phyloP scores from a whole-genome alignment of 768 basidiomycete species.

The Serpula lacrymans region DNA sequence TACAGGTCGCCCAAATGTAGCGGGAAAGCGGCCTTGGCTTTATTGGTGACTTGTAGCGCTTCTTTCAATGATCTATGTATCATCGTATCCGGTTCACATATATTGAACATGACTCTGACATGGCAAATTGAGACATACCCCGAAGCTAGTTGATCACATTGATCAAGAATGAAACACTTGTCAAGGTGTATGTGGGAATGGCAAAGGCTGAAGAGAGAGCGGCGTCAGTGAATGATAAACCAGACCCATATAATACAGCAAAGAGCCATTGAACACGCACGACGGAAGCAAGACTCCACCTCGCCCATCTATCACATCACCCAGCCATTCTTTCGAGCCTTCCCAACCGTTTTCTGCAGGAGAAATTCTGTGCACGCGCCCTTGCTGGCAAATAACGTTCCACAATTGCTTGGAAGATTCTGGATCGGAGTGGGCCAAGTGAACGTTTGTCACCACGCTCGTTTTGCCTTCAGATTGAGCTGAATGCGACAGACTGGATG shows the following conservation, averaged over 20 bases:
- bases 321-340: slow-evolving; percentile 3
- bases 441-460: slow-evolving; percentile 27
- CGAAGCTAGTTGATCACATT: slow-evolving; percentile 46
- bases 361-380: slow-evolving; percentile 22
- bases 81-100: slow-evolving; percentile 1
- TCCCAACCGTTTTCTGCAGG: slow-evolving; percentile 9
- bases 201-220: slow-evolving; percentile 35
- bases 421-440: slow-evolving; percentile 26
- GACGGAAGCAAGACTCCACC: slow-evolving; percentile 30
- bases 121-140: slow-evolving; percentile 39
- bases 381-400: slow-evolving; percentile 28
- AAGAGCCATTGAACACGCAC: slow-evolving; percentile 17
- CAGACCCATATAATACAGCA: not conserved
- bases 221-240: slow-evolving; percentile 13
- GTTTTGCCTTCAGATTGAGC: too few relatives aligned
- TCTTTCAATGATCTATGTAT: slow-evolving; percentile 48
- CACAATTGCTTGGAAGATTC: slow-evolving; percentile 24
- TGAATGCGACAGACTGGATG: too few relatives aligned
- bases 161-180: slow-evolving; percentile 63
- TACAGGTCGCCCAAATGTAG: slow-evolving; percentile 43
- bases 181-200: slow-evolving; percentile 67
- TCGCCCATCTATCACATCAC: slow-evolving; percentile 19
- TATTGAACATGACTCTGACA: not conserved
- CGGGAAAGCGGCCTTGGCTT: slow-evolving; percentile 50
- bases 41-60: slow-evolving; percentile 49